phyloP scores from a whole-genome alignment of 805 yeast species.

The Saccharomycopsis fibuligera region DNA sequence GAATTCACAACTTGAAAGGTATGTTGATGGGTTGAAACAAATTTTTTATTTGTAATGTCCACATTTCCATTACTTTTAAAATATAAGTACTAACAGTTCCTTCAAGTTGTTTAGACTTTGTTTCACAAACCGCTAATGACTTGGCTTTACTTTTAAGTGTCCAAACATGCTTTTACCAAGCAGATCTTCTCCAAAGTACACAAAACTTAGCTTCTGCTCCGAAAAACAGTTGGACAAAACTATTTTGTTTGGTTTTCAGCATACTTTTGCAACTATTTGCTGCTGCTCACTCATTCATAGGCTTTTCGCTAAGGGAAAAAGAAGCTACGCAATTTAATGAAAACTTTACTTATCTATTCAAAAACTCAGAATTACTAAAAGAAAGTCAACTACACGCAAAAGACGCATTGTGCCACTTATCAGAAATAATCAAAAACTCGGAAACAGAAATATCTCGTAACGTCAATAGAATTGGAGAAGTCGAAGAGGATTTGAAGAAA shows the following conservation, averaged over 20 bases:
- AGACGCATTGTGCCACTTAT: background rate
- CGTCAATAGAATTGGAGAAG: background rate
- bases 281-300: background rate
- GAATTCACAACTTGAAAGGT: background rate
- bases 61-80: background rate
- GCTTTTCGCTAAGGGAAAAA: background rate
- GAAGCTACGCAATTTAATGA: background rate
- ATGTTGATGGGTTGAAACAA: background rate
- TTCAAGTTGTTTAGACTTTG: conserved; percentile 6
- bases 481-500: background rate
- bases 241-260: background rate
- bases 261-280: background rate
- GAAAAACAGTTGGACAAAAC: conserved; percentile 3
- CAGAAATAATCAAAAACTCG: too few relatives aligned
- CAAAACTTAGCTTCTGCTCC: background rate
- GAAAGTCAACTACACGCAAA: background rate
- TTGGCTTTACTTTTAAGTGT: conserved; percentile 8
- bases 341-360: too few relatives aligned
- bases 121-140: conserved; percentile 6
- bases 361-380: background rate
- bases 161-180: conserved; percentile 17
- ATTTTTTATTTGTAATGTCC: background rate
- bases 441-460: background rate
- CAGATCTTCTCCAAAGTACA: conserved; percentile 1
- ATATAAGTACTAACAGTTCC: background rate